Percentiles rank a stretch among this genome's conserved stretches.
These are phyloP conservation scores for Zygoascus tannicola DNA, from an alignment of 805 yeast genomes.

Conservation along the genomic window DNA sequence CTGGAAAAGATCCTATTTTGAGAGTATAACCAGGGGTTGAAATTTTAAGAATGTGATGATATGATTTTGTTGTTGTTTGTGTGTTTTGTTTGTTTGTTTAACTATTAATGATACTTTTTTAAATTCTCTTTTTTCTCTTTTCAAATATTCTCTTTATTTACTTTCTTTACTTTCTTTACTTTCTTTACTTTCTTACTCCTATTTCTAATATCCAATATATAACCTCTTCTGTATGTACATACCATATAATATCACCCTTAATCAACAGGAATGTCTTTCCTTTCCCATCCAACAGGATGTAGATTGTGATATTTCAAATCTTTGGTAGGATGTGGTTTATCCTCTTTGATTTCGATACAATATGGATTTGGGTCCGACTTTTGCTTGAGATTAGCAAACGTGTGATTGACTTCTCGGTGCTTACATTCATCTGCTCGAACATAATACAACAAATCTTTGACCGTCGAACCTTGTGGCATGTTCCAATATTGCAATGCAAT, in stretches of 20 bases:
- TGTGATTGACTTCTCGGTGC: constrained; percentile 72
- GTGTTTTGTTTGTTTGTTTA: no score
- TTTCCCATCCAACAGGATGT: constrained; percentile 28
- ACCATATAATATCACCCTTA: no score
- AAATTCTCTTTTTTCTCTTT: no score
- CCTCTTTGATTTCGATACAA: constrained; percentile 35
- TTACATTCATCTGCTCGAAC: constrained; percentile 72
- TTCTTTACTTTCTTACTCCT: no score
- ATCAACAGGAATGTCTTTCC: constrained; percentile 22
- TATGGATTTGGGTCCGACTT: constrained; percentile 57
- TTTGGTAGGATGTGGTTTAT: constrained; percentile 29
- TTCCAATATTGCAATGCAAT: constrained; percentile 60
- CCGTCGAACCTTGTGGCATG: constrained; percentile 40
- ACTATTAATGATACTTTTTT: background rate
- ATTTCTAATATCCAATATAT: no score
- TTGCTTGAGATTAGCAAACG: constrained; percentile 54
- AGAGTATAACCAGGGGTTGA: background rate
- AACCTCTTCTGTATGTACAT: no score
- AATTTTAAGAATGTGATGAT: no score
- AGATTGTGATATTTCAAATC: constrained; percentile 21
- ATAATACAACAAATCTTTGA: constrained; percentile 50
- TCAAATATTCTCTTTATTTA: no score
- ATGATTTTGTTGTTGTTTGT: no score
- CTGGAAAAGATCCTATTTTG: constrained; percentile 56
- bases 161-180: no score